A percentile compares a stretch with the other conserved stretches of the same genome.
These are phyloP conservation scores for Suillus subalutaceus DNA, from an alignment of 768 basidiomycete genomes.

Conservation along the genomic window DNA sequence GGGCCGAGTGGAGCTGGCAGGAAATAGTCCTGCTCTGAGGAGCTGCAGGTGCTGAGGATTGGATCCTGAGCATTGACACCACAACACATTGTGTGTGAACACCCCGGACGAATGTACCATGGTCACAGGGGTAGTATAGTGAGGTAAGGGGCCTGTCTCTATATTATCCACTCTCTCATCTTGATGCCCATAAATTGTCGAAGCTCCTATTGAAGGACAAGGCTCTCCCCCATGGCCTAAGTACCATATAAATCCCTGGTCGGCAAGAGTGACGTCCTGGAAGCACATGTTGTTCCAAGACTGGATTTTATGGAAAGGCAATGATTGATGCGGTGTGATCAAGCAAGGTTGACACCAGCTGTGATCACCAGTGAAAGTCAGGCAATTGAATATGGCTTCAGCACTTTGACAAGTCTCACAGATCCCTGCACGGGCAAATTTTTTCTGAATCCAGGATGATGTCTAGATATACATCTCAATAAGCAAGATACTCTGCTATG, in stretches of 20 bases:
- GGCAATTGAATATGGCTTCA: no score
- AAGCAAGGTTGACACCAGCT: conserved; percentile 4
- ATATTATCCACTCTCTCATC: no score
- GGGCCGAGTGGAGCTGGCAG: conserved; percentile 1
- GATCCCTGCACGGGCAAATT: background rate
- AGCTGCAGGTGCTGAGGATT: background rate
- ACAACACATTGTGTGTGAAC: conserved; percentile 10
- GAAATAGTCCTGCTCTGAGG: conserved; percentile 6
- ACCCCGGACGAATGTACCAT: conserved; percentile 8
- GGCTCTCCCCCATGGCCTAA: conserved; percentile 23
- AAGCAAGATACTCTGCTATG: no score
- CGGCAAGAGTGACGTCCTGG: conserved; percentile 15
- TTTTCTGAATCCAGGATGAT: no score
- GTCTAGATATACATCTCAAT: no score
- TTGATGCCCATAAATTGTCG: no score
- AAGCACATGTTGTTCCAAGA: conserved; percentile 22
- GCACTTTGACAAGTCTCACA: conserved; percentile 4
- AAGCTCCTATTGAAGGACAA: conserved; percentile 17
- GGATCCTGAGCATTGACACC: conserved; percentile 1
- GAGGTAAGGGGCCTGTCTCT: no score
- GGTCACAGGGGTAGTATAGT: background rate
- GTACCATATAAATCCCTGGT: conserved; percentile 21
- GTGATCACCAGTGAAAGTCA: conserved; percentile 1
- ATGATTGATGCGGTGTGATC: background rate
- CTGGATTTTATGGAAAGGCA: conserved; percentile 20